Base-by-base conservation (phyloP, 495 filamentous ascomycete genomes). In the Penicillium cinerascens region DNA sequence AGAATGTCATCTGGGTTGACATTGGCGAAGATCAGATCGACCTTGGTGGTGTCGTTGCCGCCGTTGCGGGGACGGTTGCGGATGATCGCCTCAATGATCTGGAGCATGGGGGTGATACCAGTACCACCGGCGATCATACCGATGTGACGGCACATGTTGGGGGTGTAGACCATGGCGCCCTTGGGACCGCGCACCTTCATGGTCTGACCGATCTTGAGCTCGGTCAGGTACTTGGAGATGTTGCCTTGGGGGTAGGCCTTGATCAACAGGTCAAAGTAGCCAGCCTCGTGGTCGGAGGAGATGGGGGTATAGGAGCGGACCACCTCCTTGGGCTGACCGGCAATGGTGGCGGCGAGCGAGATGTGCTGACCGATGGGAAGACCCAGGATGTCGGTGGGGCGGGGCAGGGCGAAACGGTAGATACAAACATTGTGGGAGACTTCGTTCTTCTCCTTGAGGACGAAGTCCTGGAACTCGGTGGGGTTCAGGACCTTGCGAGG, bases 71-170 rank as follows among this genome's bases (percentile, higher is more conserved):
- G 78, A 63, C 91, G 81, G 52, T 89, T 89, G 61, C 91, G 80
- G 55, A 95, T 81, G 54, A 98, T 91, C 38, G 93, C 93, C 58
- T 88, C 82, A 60, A 96, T 84, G 53, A 98, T 83, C 78, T 98
- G 92, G 54, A 96, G 78, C 92, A 98, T 98, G 36, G 92, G 92
- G 22, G 92, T 98, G 72, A 98, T 97, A 60, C 93, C 93, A 13
- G 93, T 97, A 46, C 93, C 93, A 68, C 93, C 93, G 51, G 93
- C 90, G 64, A 98, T 89, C 93, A 98, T 98, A 60, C 93, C 93
- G 49, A 98, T 92, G 66, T 86, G 87, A 43, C 89, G 82, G 51
- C 91, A 88, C 85, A 98, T 88, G 78, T 95, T 95, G 49, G 92
- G 92, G 8, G 84, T 86, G 70, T 98, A 98, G 41, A 95, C 88